Base-by-base conservation (phyloP, 495 filamentous ascomycete genomes). In the Xylaria castorea region DNA sequence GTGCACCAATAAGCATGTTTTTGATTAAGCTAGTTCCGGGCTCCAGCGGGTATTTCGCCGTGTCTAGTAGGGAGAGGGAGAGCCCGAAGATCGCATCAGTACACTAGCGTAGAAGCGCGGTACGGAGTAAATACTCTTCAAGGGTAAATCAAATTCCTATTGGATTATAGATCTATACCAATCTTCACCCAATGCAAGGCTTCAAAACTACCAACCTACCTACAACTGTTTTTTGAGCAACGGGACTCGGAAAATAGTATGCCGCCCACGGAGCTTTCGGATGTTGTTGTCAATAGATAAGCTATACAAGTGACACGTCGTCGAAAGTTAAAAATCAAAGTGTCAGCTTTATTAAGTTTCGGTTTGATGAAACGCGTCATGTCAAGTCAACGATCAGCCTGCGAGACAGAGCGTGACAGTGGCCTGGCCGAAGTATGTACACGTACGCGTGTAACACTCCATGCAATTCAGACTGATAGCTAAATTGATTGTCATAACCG, bases 351-450 rank as follows among this genome's bases (percentile, higher is more conserved):
- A 61, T 34, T 61, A 38, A 65, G 62, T 65, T 65, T 65, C 42
- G 42, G 42, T n/a, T 67, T 51, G 32, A 67, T 51, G 48, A 46
- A 67, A 67, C 64, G 64, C 64, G 64, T 67, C 64, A 67, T 38
- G 64, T 53, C 4, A 32, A 67, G 46, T 32, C 46, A 38, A 38
- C 32, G 20, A 34, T 67, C 12, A 27, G 40, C 6, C 63, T 66
- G 44, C 18, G 9, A 46, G 40, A 20, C 63, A 42, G 7, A n/a
- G n/a, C 16, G 42, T 50, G 32, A 38, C 20, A 40, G 58, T 38
- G 34, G n/a, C 38, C 14, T 66, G 42, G 63, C 25, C 63, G 63
- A 66, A 66, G 42, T 12, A 66, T 66, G 40, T 44, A 50, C 58
- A 18, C 63, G 40, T 50, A 66, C 42, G 42, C 63, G 63, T 50